These are phyloP conservation scores for Cryptosporidium ryanae DNA, from an alignment of 169 alveolate genomes.

Conservation along the genomic window DNA sequence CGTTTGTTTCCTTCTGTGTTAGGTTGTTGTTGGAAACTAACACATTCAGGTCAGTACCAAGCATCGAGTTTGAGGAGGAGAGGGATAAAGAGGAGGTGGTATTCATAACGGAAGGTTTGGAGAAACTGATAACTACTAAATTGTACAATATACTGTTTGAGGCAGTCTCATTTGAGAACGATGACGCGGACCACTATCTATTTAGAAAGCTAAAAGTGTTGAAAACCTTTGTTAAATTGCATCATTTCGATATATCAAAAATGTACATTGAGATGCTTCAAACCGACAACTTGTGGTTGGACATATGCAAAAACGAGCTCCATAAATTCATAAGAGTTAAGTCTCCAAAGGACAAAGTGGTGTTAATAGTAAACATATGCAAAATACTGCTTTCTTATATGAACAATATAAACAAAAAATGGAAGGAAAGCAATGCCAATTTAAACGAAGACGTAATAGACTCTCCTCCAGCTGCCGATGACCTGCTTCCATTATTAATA, in stretches of 20 bases:
- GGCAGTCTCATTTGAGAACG: constrained; percentile 62
- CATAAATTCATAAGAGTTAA: constrained; percentile 47
- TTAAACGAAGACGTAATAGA: constrained; percentile 3
- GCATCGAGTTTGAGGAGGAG: constrained; percentile 4
- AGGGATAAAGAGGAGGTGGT: constrained; percentile 10
- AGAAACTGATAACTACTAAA: constrained; percentile 63
- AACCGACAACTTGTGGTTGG: constrained; percentile 56
- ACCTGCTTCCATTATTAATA: constrained; percentile 85
- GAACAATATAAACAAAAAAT: constrained; percentile 42
- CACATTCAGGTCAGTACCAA: not conserved
- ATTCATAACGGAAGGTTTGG: constrained; percentile 48
- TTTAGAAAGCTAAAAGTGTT: constrained; percentile 47
- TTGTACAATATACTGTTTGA: constrained; percentile 51
- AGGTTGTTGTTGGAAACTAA: constrained; percentile 25
- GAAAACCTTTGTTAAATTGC: constrained; percentile 48
- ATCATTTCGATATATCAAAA: constrained; percentile 66
- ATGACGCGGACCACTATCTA: constrained; percentile 54
- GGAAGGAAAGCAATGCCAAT: not conserved
- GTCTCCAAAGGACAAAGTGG: constrained; percentile 71
- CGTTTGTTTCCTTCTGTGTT: constrained; percentile 37
- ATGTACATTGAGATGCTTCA: constrained; percentile 35
- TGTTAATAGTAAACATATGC: constrained; percentile 62
- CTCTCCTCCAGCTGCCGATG: constrained; percentile 85
- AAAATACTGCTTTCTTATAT: constrained; percentile 54
- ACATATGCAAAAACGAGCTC: constrained; percentile 51